Base-by-base conservation (phyloP, 225 moss, liverwort and hornwort species). In the Thuidium tamariscinum region DNA sequence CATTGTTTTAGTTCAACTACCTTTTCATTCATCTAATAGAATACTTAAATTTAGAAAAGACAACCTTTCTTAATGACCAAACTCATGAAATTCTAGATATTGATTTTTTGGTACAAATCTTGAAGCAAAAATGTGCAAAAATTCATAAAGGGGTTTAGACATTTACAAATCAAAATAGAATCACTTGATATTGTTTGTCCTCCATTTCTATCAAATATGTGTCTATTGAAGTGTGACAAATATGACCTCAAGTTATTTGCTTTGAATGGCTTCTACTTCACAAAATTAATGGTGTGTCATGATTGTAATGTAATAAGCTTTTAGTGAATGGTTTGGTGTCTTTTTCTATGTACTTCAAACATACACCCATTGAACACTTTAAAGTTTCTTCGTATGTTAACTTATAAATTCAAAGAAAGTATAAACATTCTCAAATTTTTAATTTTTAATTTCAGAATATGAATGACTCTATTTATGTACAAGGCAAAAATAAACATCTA, bases 181-280 rank as follows among this genome's bases (percentile, higher is more conserved):
- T 4, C 16, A 65, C 2, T 65, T 36, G 36, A 65, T 67, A 67
- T 36, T 2, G 7, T 22, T 37, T 37, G 1, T 2, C 2, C 4
- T 0, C 3, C 0, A 36, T 21, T 36, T 68, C 7, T 23, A 2
- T 13, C 2, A 39, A 39, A 39, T 23, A 23, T 3, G 1, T 39
- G 23, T 37, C 23, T 22, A 13, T 39, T 39, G 7, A 39, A 39
- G 4, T 39, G 4, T 23, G 2, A 68, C 3, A 13, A 23, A 41
- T 69, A 69, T 4, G 2, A 25, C 15, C 0, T 69, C 25, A 25
- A 41, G 19, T 2, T 1, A 0, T 69, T 25, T 0, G 0, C 11
- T 41, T 23, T 8, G 14, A 41, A 15, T 25, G 69, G 0, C 1
- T 69, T 0, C 2, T 27, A 27, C 5, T 70, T 21, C 13, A 68